Conservation (phyloP, 257 asterid species). For the Ballota nigra region DNA sequence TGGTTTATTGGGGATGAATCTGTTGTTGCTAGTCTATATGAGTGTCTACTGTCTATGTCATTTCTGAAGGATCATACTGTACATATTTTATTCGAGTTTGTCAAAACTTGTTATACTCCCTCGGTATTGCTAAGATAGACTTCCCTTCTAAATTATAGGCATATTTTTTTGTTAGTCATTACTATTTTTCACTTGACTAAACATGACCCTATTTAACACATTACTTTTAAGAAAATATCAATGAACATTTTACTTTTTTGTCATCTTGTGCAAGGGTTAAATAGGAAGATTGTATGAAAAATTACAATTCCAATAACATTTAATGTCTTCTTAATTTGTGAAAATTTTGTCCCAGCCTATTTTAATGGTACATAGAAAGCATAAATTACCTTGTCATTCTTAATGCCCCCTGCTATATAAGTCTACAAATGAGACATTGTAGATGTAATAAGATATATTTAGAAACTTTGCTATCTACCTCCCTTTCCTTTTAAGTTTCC, state of each 20-base stretch:
- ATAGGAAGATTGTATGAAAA: too few species aligned
- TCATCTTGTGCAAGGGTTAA: too few species aligned
- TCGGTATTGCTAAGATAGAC: too few species aligned
- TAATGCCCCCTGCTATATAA: background rate
- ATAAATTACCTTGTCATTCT: background rate
- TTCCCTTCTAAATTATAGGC: too few species aligned
- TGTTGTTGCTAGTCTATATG: slow-evolving; percentile 6
- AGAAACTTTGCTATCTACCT: background rate
- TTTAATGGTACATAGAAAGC: background rate
- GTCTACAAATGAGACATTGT: slow-evolving; percentile 1
- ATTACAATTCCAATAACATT: too few species aligned
- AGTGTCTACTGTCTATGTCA: background rate
- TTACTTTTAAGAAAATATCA: too few species aligned
- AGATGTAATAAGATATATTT: background rate
- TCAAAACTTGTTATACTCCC: background rate
- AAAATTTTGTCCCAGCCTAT: too few species aligned
- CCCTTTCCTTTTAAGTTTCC: background rate
- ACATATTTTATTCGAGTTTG: background rate
- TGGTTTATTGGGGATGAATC: slow-evolving; percentile 4
- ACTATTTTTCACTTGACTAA: too few species aligned
- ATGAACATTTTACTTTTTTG: too few species aligned
- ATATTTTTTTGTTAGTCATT: too few species aligned
- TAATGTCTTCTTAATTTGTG: too few species aligned
- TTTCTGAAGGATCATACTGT: background rate
- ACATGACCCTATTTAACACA: too few species aligned